Evolutionary conservation across 371 early-diverging fungal species (phyloP), one percentile per base, ranked within the genome.

Genomic region (Apophysomyces variabilis): DNA sequence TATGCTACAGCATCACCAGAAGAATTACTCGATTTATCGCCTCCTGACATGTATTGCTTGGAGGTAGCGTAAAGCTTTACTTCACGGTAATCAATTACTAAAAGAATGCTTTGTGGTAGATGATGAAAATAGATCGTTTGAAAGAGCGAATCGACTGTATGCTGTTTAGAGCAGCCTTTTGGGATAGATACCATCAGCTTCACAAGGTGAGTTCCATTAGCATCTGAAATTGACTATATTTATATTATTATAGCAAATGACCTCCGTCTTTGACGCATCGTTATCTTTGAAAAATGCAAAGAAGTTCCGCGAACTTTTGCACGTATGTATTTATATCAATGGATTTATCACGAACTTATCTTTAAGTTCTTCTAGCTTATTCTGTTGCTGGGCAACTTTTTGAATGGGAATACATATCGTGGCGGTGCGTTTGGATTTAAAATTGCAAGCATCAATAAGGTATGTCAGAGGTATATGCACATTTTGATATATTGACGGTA

Each of bases 361-460:
- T 62, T n/a, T 58, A 11, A 16, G 43, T 14, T 36, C 13, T 76
- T 82, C 7, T 80, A 92, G 85, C 68, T 96, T 45, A 89, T 97
- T 16, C 75, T 97, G 64, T 83, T 93, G 32, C 76, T 96, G 11
- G 96, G 97, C 50, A 97, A 97, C 74, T 96, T 87, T 67, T 89
- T 97, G 89, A 97, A 97, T 75, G 93, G 93, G 18, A 87, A 90
- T 5, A 89, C 92, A 0, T 90, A 93, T 73, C 90, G 92, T 59
- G 96, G 97, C 26, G 92, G 93, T 1, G 95, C 95, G 0, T 95
- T 92, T 82, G 97, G 96, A 1, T 94, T 96, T 74, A 89, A 89
- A 62, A 93, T 96, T 68, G 87, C 87, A 7, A 94, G 93, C 69
- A 87, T 97, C 38, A 93, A 93, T 68, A 92, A 91, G 83, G 90